Percentiles rank a stretch among this genome's conserved stretches.
Evolutionary conservation across 2,329 filamentous ascomycete genomes (phyloP).

Genomic region (Coniochaeta sp.): DNA sequence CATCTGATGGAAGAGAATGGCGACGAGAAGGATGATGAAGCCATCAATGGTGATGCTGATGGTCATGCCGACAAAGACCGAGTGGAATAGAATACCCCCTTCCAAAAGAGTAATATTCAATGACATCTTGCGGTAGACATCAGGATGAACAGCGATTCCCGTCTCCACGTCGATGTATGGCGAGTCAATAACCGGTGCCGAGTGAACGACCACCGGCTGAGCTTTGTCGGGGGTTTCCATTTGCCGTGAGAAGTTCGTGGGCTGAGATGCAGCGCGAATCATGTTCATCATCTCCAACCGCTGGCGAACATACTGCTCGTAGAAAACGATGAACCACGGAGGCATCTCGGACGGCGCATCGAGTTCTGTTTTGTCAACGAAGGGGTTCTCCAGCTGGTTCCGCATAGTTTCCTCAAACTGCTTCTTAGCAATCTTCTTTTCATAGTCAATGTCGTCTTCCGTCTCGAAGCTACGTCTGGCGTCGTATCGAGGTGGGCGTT

Average conservation of each 20-base stretch:
- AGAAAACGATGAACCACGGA: conserved; percentile 55
- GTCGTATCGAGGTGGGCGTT: conserved; percentile 22
- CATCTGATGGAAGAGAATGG: conserved; percentile 66
- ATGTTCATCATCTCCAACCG: conserved; percentile 50
- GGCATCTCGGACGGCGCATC: conserved; percentile 41
- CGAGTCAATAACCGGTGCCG: conserved; percentile 19
- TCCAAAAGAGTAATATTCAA: conserved; percentile 70
- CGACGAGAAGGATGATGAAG: conserved; percentile 59
- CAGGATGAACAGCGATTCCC: conserved; percentile 33
- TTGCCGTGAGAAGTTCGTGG: conserved; percentile 18
- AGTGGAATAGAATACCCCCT: conserved; percentile 73
- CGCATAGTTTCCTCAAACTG: conserved; percentile 28
- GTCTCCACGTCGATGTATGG: conserved; percentile 34
- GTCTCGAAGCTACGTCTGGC: conserved; percentile 23
- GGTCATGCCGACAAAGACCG: conserved; percentile 68
- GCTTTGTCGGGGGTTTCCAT: conserved; percentile 20
- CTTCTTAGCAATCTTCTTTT: conserved; percentile 33
- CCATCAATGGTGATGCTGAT: conserved; percentile 61
- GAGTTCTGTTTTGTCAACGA: conserved; percentile 18
- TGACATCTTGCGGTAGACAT: conserved; percentile 52
- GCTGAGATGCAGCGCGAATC: conserved; percentile 31
- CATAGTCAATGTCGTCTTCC: conserved; percentile 24
- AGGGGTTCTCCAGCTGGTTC: conserved; percentile 11
- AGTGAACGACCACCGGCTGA: background rate
- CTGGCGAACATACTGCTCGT: conserved; percentile 55